Conservation (phyloP, 495 filamentous ascomycete genomes). For the Talaromyces borbonicus region DNA sequence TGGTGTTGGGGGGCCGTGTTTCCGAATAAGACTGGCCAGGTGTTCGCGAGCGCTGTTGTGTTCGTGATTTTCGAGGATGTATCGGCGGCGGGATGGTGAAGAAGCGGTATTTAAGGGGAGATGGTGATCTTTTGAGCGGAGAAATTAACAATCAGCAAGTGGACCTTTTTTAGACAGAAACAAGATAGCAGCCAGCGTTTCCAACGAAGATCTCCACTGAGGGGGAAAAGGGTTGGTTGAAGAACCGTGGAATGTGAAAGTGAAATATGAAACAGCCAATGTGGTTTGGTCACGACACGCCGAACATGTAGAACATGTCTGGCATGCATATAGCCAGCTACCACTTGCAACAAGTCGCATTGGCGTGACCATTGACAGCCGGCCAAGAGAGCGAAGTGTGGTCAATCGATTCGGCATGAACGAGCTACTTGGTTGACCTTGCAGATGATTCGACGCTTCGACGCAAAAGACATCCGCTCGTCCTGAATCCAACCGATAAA, state of each 20-base stretch:
- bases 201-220: constrained; percentile 6
- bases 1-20: constrained; percentile 37
- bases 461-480: too few species aligned
- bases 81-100: constrained; percentile 28
- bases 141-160: constrained; percentile 32
- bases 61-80: constrained; percentile 27
- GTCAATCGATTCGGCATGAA: too few species aligned
- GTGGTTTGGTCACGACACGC: too few species aligned
- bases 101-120: constrained; percentile 44
- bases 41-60: constrained; percentile 63
- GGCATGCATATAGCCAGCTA: not conserved
- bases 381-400: too few species aligned
- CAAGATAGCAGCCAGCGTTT: not conserved
- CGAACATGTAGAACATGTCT: not conserved
- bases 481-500: too few species aligned
- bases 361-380: too few species aligned
- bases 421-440: too few species aligned
- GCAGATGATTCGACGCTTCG: too few species aligned
- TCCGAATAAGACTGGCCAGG: constrained; percentile 55
- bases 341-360: too few species aligned
- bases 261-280: too few species aligned
- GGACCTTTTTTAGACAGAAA: constrained; percentile 25
- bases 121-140: constrained; percentile 51
- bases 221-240: not conserved
- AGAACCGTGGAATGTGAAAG: too few species aligned